Percentiles rank a stretch among this genome's conserved stretches.
phyloP scores from a whole-genome alignment of 1,284 basidiomycete genomes.

The Marasmius fiardii region DNA sequence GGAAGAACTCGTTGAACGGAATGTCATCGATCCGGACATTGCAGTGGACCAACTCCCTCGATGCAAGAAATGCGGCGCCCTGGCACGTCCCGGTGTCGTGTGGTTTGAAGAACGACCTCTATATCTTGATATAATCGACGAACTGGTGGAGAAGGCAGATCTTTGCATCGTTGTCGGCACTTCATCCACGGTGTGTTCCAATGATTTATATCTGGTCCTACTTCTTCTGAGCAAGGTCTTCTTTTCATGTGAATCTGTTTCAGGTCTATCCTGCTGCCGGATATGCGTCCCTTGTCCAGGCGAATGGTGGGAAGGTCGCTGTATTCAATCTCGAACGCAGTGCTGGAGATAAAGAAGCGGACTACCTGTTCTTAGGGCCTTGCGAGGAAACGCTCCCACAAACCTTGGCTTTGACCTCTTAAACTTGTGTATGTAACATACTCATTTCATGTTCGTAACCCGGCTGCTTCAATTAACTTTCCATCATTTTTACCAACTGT shows the following conservation, averaged over 20 bases:
- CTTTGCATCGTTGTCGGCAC: constrained; percentile 63
- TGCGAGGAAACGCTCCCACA: constrained; percentile 42
- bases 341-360: constrained; percentile 36
- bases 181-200: constrained; percentile 47
- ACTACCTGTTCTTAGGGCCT: constrained; percentile 47
- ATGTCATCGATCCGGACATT: constrained; percentile 39
- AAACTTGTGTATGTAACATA: too few species aligned
- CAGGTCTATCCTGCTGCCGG: constrained; percentile 39
- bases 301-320: constrained; percentile 41
- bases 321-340: constrained; percentile 59
- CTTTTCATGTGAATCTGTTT: not conserved
- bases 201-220: not conserved
- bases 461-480: too few species aligned
- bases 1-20: constrained; percentile 39
- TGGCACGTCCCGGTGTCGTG: constrained; percentile 60
- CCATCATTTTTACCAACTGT: too few species aligned
- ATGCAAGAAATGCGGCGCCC: constrained; percentile 45
- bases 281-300: constrained; percentile 30
- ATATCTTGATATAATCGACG: constrained; percentile 41
- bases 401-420: constrained; percentile 22
- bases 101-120: constrained; percentile 61
- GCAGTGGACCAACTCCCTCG: constrained; percentile 43
- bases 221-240: too few species aligned
- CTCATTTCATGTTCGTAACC: too few species aligned
- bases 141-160: constrained; percentile 47